These are phyloP conservation scores for Friedmanniomyces simplex DNA, from an alignment of 495 filamentous ascomycete species.

Conservation along the genomic window DNA sequence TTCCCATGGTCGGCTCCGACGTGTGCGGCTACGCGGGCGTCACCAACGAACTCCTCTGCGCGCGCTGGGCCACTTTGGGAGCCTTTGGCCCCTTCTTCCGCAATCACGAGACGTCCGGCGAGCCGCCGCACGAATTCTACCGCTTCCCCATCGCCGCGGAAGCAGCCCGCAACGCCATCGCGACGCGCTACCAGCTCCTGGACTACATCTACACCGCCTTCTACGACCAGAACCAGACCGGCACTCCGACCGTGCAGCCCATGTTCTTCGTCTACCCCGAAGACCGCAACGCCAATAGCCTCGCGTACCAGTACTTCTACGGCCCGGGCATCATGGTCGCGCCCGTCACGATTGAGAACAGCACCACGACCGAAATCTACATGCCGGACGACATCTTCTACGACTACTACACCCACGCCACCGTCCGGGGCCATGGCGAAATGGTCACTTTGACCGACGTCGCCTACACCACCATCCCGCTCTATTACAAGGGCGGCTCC, in stretches of 20 bases:
- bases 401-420: slow-evolving; percentile 57
- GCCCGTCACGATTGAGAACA: slow-evolving; percentile 55
- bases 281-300: slow-evolving; percentile 49
- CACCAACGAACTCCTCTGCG: slow-evolving; percentile 69
- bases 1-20: slow-evolving; percentile 79
- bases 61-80: slow-evolving; percentile 73
- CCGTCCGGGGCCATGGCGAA: slow-evolving; percentile 46
- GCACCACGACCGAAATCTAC: slow-evolving; percentile 59
- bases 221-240: slow-evolving; percentile 52
- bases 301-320: slow-evolving; percentile 65
- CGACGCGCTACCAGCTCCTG: slow-evolving; percentile 62
- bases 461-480: slow-evolving; percentile 55
- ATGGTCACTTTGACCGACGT: slow-evolving; percentile 44
- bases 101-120: slow-evolving; percentile 53
- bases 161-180: slow-evolving; percentile 60
- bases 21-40: slow-evolving; percentile 66
- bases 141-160: slow-evolving; percentile 54
- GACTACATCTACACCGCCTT: slow-evolving; percentile 79
- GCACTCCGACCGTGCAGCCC: slow-evolving; percentile 58
- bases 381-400: slow-evolving; percentile 68
- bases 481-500: slow-evolving; percentile 60
- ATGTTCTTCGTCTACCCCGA: slow-evolving; percentile 63
- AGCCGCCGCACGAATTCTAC: slow-evolving; percentile 64
- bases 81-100: slow-evolving; percentile 79
- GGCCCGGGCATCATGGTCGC: slow-evolving; percentile 61